Base-by-base conservation (phyloP, 257 asterid genomes). In the Solanum neorickii region DNA sequence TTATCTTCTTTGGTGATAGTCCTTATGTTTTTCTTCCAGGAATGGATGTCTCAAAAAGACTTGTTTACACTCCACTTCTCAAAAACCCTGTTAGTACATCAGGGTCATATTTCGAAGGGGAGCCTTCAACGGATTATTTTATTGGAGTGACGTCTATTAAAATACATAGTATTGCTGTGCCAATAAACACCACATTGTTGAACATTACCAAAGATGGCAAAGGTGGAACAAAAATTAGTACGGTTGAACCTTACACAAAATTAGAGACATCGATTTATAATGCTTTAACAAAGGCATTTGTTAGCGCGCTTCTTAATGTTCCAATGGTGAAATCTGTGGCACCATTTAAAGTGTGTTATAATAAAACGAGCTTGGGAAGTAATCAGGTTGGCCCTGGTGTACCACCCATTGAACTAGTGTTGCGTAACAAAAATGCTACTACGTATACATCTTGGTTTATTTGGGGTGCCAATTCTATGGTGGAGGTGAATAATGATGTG, bases 271-370 rank as follows among this genome's bases (percentile, higher is more conserved):
- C 83, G 6, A 75, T 75, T 75, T 75, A 75, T 16, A 75, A 41
- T 12, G 83, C 52, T 23, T 10, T 75, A 11, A 44, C 11, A 27
- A 27, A 72, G 76, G 97, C 94, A 21, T 94, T 91, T 46, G 85
- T 69, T 0, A 87, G 88, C 86, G 93, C 94, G 7, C 91, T 93
- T 12, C 16, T 90, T 0, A 78, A 75, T 77, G 92, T 92, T 46
- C 87, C 87, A 56, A 86, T 91, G 68, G 94, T 88, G 83, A 90
- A 84, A 0, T 86, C 92, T 0, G 93, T 93, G 69, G 78, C 87
- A 9, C 95, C 96, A 27, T 95, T 94, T 85, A 69, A 91, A 82
- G 91, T 90, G 21, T 94, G 98, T 37, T 93, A 88, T 83, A 90
- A 88, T 15, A 84, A 94, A 13, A 70, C 46, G 16, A 83, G 93